Percentiles rank a stretch among this genome's conserved stretches.
Evolutionary conservation across 2,329 filamentous ascomycete genomes (phyloP).

Genomic region (Drechslerella stenobrocha): DNA sequence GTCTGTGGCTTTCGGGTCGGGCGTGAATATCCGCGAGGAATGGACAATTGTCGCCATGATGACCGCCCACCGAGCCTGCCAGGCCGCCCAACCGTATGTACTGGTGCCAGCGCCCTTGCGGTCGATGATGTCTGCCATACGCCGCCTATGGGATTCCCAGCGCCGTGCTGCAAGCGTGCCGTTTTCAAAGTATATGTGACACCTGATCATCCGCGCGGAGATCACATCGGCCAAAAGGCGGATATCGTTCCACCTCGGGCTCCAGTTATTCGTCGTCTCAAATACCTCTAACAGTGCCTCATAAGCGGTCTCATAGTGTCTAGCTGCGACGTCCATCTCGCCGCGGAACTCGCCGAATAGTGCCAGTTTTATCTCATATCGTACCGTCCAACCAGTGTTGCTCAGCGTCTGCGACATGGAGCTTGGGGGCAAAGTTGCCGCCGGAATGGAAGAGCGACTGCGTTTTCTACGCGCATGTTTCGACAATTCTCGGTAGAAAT

Average conservation of each 20-base stretch:
- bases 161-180: conserved; percentile 76
- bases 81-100: conserved; percentile 92
- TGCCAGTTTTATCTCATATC: conserved; percentile 92
- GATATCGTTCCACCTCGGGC: conserved; percentile 87
- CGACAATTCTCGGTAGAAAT: conserved; percentile 93
- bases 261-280: conserved; percentile 87
- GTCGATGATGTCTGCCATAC: conserved; percentile 76
- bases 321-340: conserved; percentile 83
- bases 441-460: conserved; percentile 73
- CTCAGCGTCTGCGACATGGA: conserved; percentile 86
- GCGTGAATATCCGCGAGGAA: conserved; percentile 32
- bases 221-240: conserved; percentile 81
- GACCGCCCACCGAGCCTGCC: conserved; percentile 72
- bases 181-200: conserved; percentile 76
- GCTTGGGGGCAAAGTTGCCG: conserved; percentile 79
- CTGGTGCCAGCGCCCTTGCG: conserved; percentile 79
- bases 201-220: conserved; percentile 77
- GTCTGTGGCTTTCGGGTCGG: conserved; percentile 29
- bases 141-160: conserved; percentile 76
- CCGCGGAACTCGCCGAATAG: conserved; percentile 90
- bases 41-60: conserved; percentile 47
- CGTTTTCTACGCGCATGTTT: conserved; percentile 89
- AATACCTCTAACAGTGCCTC: conserved; percentile 84
- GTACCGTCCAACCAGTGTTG: conserved; percentile 83
- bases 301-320: conserved; percentile 85